phyloP scores from a whole-genome alignment of 2,329 filamentous ascomycete genomes.

The Diaporthe caulivora region DNA sequence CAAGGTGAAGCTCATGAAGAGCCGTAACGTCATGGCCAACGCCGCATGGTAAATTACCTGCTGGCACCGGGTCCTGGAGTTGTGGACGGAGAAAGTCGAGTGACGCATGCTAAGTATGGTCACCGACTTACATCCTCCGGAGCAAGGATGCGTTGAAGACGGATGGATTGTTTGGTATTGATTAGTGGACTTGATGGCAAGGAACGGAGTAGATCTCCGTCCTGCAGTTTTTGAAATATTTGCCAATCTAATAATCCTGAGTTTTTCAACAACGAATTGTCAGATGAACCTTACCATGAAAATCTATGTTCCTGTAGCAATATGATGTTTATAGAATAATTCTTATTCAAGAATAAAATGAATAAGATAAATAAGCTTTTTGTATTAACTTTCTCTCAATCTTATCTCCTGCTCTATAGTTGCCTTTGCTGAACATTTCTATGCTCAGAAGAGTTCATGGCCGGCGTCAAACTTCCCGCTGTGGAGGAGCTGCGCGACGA shows the following conservation, averaged over 20 bases:
- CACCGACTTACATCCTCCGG: no score
- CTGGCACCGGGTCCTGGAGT: background rate
- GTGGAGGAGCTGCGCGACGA: no score
- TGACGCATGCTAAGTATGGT: background rate
- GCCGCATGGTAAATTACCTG: background rate
- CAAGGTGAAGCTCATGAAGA: constrained; percentile 23
- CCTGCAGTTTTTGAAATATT: constrained; percentile 3
- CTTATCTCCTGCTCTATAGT: no score
- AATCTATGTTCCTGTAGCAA: no score
- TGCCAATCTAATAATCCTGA: constrained; percentile 5
- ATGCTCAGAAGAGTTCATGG: no score
- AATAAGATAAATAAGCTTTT: no score
- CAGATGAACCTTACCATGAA: background rate
- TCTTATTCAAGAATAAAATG: no score
- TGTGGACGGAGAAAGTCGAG: background rate
- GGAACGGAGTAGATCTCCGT: constrained; percentile 14
- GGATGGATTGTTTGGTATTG: background rate
- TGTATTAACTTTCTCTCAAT: no score
- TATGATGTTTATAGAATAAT: no score
- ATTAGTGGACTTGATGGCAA: constrained; percentile 1
- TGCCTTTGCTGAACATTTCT: no score
- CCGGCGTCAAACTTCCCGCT: no score
- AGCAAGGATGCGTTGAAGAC: background rate
- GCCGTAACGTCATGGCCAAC: constrained; percentile 18
- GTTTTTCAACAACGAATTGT: background rate